phyloP scores from a whole-genome alignment of 73 alveolate genomes.

The Durusdinium trenchii region DNA sequence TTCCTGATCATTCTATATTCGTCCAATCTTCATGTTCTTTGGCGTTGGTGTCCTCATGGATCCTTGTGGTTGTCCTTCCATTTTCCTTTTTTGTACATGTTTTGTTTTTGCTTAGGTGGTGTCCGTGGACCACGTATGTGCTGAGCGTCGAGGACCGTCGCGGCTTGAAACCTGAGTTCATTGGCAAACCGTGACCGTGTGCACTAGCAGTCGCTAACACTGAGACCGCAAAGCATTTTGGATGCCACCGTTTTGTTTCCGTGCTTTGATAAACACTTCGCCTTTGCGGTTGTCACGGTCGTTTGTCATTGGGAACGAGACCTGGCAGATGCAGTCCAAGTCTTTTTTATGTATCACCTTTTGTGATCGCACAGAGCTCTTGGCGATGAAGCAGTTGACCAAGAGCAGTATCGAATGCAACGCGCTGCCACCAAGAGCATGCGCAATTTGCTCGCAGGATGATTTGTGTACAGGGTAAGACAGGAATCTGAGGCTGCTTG shows the following conservation, averaged over 20 bases:
- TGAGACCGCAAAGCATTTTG: neutral
- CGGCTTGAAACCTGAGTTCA: neutral
- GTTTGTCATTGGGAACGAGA: neutral
- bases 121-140: constrained; percentile 23
- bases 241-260: neutral
- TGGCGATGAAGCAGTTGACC: neutral
- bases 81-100: too few species aligned
- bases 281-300: neutral
- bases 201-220: too few species aligned
- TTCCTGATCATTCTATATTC: neutral
- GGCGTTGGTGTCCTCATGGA: too few species aligned
- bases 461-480: neutral
- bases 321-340: neutral
- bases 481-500: too few species aligned
- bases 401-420: neutral
- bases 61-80: neutral
- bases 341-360: neutral
- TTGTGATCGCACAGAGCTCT: neutral
- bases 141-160: constrained; percentile 40
- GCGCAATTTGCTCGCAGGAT: neutral
- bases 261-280: neutral
- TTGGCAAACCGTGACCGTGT: neutral
- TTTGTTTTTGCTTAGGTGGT: neutral
- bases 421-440: constrained; percentile 44
- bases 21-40: neutral